These are phyloP conservation scores for Flueggea neowawraea DNA, from an alignment of 441 rosid species.

Conservation along the genomic window DNA sequence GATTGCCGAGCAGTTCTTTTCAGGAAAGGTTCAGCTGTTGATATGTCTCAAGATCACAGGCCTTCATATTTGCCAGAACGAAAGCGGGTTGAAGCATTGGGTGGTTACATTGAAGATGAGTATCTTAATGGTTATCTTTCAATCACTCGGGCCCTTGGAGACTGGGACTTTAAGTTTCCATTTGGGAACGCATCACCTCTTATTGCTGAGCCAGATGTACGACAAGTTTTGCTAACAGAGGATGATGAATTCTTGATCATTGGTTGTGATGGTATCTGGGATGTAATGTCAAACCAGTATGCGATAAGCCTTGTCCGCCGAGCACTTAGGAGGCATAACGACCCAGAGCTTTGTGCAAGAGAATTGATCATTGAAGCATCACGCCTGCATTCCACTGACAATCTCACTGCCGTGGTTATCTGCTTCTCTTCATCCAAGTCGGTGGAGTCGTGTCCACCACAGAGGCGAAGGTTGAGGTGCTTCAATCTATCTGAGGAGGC, in stretches of 20 bases:
- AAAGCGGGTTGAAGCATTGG: conserved; percentile 50
- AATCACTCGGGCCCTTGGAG: conserved; percentile 77
- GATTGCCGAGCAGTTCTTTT: conserved; percentile 85
- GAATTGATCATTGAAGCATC: conserved; percentile 70
- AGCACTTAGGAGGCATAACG: conserved; percentile 57
- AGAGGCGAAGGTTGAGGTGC: conserved; percentile 41
- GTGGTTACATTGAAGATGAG: conserved; percentile 51
- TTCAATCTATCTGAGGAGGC: conserved; percentile 63
- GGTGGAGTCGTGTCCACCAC: conserved; percentile 44
- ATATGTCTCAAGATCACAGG: conserved; percentile 73
- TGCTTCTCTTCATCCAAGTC: conserved; percentile 39
- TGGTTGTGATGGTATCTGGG: conserved; percentile 89
- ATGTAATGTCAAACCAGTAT: conserved; percentile 60
- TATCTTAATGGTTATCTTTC: conserved; percentile 56
- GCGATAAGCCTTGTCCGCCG: conserved; percentile 73
- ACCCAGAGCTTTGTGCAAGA: conserved; percentile 64
- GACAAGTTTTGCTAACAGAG: conserved; percentile 41
- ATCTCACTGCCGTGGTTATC: conserved; percentile 58
- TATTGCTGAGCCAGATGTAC: conserved; percentile 79
- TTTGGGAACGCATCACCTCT: conserved; percentile 58
- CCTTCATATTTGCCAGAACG: conserved; percentile 57
- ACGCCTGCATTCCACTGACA: conserved; percentile 54
- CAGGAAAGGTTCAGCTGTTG: conserved; percentile 58
- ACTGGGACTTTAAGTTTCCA: conserved; percentile 71
- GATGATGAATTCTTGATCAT: conserved; percentile 81